These are phyloP conservation scores for Amanita subjunquillea DNA, from an alignment of 768 basidiomycete genomes.

Conservation along the genomic window DNA sequence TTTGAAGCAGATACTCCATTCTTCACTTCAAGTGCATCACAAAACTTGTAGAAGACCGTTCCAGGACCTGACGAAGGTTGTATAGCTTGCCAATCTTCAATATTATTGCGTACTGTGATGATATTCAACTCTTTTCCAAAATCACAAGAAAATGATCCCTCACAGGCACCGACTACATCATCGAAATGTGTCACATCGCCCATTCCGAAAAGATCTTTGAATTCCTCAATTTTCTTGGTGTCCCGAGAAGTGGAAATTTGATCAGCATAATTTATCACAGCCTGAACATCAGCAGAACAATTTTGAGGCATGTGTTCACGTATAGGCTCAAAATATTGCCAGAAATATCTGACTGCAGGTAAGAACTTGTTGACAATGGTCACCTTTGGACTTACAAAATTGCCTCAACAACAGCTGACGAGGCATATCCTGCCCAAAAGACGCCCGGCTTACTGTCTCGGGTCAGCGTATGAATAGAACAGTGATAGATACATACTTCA, in stretches of 20 bases:
- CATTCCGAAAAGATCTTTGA: slow-evolving; percentile 55
- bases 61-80: slow-evolving; percentile 38
- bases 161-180: slow-evolving; percentile 54
- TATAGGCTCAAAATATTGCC: slow-evolving; percentile 68
- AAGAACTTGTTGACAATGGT: neutral
- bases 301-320: slow-evolving; percentile 58
- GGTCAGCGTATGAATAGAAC: neutral
- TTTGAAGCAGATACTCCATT: slow-evolving; percentile 38
- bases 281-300: slow-evolving; percentile 64
- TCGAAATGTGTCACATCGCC: slow-evolving; percentile 47
- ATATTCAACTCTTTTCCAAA: slow-evolving; percentile 25
- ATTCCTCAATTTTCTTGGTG: slow-evolving; percentile 32
- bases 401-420: slow-evolving; percentile 57
- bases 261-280: slow-evolving; percentile 54
- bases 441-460: slow-evolving; percentile 42
- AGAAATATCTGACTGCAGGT: slow-evolving; percentile 35
- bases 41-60: slow-evolving; percentile 47
- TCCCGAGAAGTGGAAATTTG: slow-evolving; percentile 37
- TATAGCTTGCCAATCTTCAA: slow-evolving; percentile 62
- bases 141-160: slow-evolving; percentile 22
- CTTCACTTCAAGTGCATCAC: slow-evolving; percentile 60
- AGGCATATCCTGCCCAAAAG: slow-evolving; percentile 58
- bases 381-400: slow-evolving; percentile 27
- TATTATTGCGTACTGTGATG: slow-evolving; percentile 38
- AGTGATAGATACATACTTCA: slow-evolving; percentile 34